A percentile compares a stretch with the other conserved stretches of the same genome.
Conservation (phyloP, 305 asterid species). For the Solanum hybrid region DNA sequence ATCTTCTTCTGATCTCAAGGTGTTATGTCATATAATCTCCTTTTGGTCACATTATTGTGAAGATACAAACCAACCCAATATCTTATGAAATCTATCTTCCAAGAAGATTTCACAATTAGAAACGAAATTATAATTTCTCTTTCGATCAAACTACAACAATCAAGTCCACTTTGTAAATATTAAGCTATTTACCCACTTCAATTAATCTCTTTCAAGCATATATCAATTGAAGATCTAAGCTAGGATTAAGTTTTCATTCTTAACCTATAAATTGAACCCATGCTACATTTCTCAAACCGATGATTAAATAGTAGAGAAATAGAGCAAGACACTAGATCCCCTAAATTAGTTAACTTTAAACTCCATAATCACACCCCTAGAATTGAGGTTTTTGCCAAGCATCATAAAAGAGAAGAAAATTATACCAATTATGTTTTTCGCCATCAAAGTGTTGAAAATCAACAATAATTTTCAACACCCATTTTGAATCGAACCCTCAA, state of each 20-base stretch:
- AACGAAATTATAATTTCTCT: neutral
- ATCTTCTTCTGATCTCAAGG: neutral
- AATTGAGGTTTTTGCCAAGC: neutral
- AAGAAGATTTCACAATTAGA: neutral
- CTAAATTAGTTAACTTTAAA: neutral
- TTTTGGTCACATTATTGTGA: no score
- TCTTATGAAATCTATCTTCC: neutral
- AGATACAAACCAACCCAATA: neutral
- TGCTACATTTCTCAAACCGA: neutral
- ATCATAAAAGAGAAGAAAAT: neutral
- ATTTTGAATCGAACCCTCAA: neutral
- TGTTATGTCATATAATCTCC: no score
- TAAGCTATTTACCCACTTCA: neutral
- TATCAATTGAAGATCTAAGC: neutral
- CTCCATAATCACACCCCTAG: neutral
- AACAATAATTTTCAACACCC: neutral
- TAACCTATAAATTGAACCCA: neutral
- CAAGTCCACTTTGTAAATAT: neutral
- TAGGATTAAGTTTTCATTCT: neutral
- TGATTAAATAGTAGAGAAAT: neutral
- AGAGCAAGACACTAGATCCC: neutral
- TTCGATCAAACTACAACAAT: no score
- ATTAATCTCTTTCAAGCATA: neutral
- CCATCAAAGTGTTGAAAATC: no score
- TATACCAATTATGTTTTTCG: neutral